A percentile compares a stretch with the other conserved stretches of the same genome.
Evolutionary conservation across 805 yeast genomes (phyloP).

Genomic region (Yamadazyma ubonensis): DNA sequence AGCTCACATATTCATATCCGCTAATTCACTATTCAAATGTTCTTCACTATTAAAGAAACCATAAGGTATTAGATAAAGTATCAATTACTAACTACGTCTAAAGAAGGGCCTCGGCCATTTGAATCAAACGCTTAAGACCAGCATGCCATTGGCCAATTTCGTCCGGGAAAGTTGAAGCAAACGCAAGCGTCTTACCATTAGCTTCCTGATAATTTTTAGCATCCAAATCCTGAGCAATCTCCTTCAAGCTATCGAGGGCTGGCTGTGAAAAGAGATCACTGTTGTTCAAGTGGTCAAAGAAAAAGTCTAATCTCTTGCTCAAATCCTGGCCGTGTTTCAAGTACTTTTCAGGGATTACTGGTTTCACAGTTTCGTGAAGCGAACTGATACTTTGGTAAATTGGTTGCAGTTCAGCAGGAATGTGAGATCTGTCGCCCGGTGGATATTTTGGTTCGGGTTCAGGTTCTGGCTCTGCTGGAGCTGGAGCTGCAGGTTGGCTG

Average conservation of each 20-base stretch:
- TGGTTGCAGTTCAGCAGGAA: constrained; percentile 56
- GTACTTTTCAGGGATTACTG: constrained; percentile 72
- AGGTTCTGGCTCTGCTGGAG: constrained; percentile 20
- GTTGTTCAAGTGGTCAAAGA: constrained; percentile 77
- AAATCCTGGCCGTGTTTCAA: constrained; percentile 74
- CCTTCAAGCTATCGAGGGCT: constrained; percentile 53
- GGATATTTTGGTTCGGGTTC: constrained; percentile 40
- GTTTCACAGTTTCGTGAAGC: constrained; percentile 62
- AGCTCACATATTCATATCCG: too few relatives aligned
- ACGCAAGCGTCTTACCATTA: constrained; percentile 48
- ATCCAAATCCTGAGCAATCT: constrained; percentile 50
- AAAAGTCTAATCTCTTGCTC: constrained; percentile 72
- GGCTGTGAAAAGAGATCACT: constrained; percentile 60
- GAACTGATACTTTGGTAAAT: constrained; percentile 56
- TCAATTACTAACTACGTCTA: neutral
- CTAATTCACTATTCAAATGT: too few relatives aligned
- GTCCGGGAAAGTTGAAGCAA: constrained; percentile 61
- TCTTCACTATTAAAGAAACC: too few relatives aligned
- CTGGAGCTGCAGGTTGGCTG: constrained; percentile 17
- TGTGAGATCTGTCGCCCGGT: constrained; percentile 66
- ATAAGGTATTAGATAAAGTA: too few relatives aligned
- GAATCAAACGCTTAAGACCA: constrained; percentile 85
- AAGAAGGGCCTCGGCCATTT: constrained; percentile 53
- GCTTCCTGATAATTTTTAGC: constrained; percentile 62
- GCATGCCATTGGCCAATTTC: constrained; percentile 92